Percentiles rank a stretch among this genome's conserved stretches.
These are phyloP conservation scores for Austroboletus festivus DNA, from an alignment of 768 basidiomycete genomes.

Conservation along the genomic window DNA sequence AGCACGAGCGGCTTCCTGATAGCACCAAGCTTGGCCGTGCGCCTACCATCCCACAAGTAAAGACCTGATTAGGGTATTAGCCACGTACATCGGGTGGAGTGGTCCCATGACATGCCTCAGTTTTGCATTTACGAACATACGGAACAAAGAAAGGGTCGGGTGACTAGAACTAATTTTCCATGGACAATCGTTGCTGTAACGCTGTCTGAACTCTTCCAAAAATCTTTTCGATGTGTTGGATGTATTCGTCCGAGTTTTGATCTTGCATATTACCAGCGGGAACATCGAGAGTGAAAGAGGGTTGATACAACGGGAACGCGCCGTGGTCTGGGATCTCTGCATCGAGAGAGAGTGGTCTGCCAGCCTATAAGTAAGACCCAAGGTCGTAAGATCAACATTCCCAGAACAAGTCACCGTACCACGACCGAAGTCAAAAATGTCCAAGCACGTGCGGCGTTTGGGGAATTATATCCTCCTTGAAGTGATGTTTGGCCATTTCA, in stretches of 20 bases:
- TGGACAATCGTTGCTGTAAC: conserved; percentile 19
- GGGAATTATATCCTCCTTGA: conserved; percentile 76
- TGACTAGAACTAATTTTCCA: not conserved
- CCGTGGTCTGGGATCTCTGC: conserved; percentile 73
- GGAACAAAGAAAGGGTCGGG: no score
- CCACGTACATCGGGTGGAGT: no score
- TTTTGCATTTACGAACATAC: no score
- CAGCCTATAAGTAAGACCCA: conserved; percentile 40
- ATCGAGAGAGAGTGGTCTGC: conserved; percentile 52
- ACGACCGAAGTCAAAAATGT: conserved; percentile 73
- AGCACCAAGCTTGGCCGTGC: no score
- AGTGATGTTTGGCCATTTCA: not conserved
- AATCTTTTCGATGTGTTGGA: conserved; percentile 41
- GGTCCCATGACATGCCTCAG: no score
- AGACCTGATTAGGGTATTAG: no score
- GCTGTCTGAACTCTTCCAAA: conserved; percentile 35
- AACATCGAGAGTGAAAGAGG: conserved; percentile 80
- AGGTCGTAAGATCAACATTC: not conserved
- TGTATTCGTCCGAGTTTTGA: conserved; percentile 61
- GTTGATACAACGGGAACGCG: conserved; percentile 69
- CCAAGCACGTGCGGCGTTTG: conserved; percentile 88
- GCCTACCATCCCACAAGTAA: no score
- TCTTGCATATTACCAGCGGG: conserved; percentile 71
- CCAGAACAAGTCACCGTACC: conserved; percentile 22
- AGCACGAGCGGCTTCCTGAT: no score